phyloP scores from a whole-genome alignment of 2,329 filamentous ascomycete species.

The Seiridium unicorne region DNA sequence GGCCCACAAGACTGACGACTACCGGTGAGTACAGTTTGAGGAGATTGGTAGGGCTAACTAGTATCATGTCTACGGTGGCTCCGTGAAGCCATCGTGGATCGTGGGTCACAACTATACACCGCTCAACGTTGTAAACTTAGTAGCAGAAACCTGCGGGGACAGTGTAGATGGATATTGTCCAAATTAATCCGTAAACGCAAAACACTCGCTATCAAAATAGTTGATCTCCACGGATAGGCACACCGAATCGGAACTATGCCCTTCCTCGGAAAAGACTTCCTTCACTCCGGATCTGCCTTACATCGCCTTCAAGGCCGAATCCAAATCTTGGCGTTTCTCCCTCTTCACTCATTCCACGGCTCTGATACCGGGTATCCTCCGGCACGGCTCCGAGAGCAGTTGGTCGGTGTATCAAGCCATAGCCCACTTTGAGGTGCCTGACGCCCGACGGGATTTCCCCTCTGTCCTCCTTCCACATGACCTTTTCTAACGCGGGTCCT shows the following conservation, averaged over 20 bases:
- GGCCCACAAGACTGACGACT: too few relatives aligned
- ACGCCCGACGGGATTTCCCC: slow-evolving; percentile 17
- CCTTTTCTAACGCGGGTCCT: slow-evolving; percentile 35
- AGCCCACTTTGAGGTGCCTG: slow-evolving; percentile 22
- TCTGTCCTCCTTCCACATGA: slow-evolving; percentile 23
- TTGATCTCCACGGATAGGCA: too few relatives aligned
- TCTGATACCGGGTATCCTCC: slow-evolving; percentile 12
- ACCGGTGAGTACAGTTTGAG: too few relatives aligned
- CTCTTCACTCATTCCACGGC: slow-evolving; percentile 10
- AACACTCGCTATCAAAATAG: background rate
- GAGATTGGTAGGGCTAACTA: background rate
- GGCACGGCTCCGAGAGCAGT: slow-evolving; percentile 14
- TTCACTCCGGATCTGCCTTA: slow-evolving; percentile 21
- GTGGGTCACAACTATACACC: background rate
- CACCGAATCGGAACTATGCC: background rate
- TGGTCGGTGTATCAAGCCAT: slow-evolving; percentile 20
- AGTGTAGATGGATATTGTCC: background rate
- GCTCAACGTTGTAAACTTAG: background rate
- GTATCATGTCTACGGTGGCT: background rate
- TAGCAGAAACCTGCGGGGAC: background rate
- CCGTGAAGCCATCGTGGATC: background rate
- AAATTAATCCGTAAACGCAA: background rate
- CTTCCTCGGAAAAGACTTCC: slow-evolving; percentile 10
- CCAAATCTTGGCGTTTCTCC: slow-evolving; percentile 22
- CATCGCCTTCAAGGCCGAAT: slow-evolving; percentile 29